Conservation (phyloP, 345 rosid genomes). For the Populus davidiana region DNA sequence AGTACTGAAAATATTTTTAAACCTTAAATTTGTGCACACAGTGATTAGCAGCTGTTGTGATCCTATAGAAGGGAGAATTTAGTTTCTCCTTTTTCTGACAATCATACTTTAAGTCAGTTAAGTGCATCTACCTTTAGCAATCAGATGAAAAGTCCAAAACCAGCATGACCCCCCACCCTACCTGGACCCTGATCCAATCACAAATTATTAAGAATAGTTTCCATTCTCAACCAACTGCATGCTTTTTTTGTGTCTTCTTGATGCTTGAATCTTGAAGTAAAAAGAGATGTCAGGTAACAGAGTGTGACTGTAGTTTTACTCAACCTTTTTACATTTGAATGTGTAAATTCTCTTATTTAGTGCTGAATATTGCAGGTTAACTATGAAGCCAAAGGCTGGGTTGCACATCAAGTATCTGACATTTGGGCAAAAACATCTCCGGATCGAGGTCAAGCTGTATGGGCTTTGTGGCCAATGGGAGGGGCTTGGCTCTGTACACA, state of each 20-base stretch:
- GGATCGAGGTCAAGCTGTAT: conserved; percentile 61
- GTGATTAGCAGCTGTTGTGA: neutral
- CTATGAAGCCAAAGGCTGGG: conserved; percentile 86
- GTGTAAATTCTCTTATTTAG: neutral
- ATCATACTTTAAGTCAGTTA: neutral
- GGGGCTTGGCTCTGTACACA: conserved; percentile 98
- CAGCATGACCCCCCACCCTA: neutral
- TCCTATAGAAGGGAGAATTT: neutral
- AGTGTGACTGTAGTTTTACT: neutral
- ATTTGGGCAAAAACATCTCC: conserved; percentile 94
- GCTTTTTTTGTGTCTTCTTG: neutral
- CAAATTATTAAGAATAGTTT: neutral
- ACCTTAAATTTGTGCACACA: neutral
- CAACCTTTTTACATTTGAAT: neutral
- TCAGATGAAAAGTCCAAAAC: neutral
- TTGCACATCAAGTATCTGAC: conserved; percentile 81
- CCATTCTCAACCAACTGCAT: neutral
- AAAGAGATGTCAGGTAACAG: neutral
- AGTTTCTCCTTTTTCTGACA: neutral
- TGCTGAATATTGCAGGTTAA: conserved; percentile 53
- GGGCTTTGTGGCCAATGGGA: conserved; percentile 98
- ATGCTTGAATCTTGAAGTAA: neutral
- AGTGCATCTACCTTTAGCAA: neutral
- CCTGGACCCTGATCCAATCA: too few species aligned
- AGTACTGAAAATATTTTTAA: neutral